Base-by-base conservation (phyloP, 2,329 filamentous ascomycete species). In the Cadophora sp. region DNA sequence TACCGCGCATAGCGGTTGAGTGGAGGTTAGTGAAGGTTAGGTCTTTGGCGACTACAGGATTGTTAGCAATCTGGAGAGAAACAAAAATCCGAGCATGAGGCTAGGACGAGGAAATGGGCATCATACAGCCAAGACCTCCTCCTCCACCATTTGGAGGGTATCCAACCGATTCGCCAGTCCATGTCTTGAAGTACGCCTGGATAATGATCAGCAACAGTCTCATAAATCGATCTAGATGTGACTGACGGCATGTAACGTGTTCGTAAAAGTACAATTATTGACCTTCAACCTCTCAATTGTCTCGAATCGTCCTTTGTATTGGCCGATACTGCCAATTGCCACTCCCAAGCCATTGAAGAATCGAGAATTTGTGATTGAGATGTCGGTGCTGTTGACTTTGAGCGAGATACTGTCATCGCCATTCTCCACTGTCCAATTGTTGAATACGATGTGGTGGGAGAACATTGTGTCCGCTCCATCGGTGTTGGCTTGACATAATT, bases 91-190 rank as follows among this genome's bases (percentile, higher is more conserved):
- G 7, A 12, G 6, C 12, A 8, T 11, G 7, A 9, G 37, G 14
- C 7, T 40, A 3, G 37, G 37, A 40, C 6, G 37, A 40, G 8
- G 50, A 53, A 58, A 24, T 14, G 31, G 26, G 4, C 5, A 24
- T 65, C 71, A 63, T 67, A 69, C 76, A 81, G 11, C 87, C 86
- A 0, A 83, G 73, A 4, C 87, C 87, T 19, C 85, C 87, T 7
- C 86, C 87, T 1, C 86, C 87, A 19, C 87, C 87, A 70, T 89
- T 89, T 1, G 86, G 86, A 1, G 85, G 85, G 59, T 82, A 85
- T 22, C 85, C 83, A 31, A 80, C 80, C 29, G 80, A 80, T 7
- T 83, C 76, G 22, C 84, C 85, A 0, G 85, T 86, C 87, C 87
- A 89, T 0, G 86, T 88, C 78, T 89, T 89, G 69, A 88, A 75